Conservation (phyloP, 768 basidiomycete genomes). For the Trametes cubensis region DNA sequence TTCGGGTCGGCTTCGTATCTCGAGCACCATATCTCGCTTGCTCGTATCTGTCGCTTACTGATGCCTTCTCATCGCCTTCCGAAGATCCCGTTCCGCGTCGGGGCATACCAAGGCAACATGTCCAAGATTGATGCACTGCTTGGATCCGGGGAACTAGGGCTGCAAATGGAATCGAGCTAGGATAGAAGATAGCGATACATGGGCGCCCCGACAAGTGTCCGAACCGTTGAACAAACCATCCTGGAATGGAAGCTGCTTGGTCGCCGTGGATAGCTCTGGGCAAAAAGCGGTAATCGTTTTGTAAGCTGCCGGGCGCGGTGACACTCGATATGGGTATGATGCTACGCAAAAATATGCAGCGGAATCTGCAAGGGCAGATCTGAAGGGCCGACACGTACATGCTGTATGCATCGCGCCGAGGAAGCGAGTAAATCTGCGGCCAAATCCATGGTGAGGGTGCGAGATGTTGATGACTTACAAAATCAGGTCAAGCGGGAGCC, state of each 20-base stretch:
- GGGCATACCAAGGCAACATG: too few relatives aligned
- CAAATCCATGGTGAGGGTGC: neutral
- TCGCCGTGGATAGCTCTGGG: neutral
- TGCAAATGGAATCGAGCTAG: neutral
- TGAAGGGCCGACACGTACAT: too few relatives aligned
- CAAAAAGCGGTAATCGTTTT: neutral
- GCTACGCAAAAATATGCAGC: neutral
- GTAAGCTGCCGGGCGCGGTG: too few relatives aligned
- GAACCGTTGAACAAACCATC: constrained; percentile 3
- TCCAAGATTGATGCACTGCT: neutral
- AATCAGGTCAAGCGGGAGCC: neutral
- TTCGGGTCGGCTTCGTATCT: constrained; percentile 5
- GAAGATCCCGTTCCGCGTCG: constrained; percentile 12
- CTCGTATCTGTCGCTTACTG: constrained; percentile 1
- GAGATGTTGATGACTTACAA: neutral
- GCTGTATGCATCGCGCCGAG: too few relatives aligned
- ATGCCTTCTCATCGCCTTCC: neutral
- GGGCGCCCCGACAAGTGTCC: constrained; percentile 20
- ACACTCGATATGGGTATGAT: neutral
- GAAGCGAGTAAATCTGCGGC: neutral
- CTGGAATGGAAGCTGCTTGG: neutral
- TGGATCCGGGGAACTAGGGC: neutral
- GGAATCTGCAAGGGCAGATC: neutral
- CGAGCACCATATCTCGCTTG: neutral
- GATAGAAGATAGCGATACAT: neutral